Conservation (phyloP, 2,329 filamentous ascomycete genomes). For the Aschersonia sp. region DNA sequence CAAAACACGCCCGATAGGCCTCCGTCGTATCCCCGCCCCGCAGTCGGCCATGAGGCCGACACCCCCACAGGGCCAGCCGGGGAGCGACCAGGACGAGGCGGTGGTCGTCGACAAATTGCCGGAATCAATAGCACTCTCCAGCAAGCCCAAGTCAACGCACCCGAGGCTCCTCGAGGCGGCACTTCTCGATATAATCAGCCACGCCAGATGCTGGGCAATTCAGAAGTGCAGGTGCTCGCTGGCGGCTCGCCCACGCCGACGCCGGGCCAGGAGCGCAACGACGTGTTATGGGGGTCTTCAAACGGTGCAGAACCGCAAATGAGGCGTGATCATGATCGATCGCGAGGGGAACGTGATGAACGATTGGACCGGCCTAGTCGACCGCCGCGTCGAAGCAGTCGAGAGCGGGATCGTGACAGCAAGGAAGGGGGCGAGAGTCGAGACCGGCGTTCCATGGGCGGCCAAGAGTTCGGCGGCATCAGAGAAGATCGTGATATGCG, state of each 20-base stretch:
- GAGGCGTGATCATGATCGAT: constrained; percentile 25
- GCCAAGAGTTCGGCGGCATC: constrained; percentile 9
- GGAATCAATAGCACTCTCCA: constrained; percentile 45
- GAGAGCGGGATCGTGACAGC: constrained; percentile 32
- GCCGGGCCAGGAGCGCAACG: constrained; percentile 32
- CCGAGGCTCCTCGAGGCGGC: constrained; percentile 18
- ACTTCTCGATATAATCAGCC: constrained; percentile 20
- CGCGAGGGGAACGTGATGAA: constrained; percentile 26
- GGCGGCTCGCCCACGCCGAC: constrained; percentile 36
- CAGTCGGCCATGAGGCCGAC: constrained; percentile 11
- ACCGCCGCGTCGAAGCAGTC: constrained; percentile 31
- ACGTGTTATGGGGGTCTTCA: constrained; percentile 21
- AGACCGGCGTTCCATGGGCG: constrained; percentile 24
- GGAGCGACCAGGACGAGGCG: constrained; percentile 20
- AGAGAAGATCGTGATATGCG: constrained; percentile 21
- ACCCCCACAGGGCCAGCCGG: constrained; percentile 21
- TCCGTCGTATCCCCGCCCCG: neutral
- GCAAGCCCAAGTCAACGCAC: constrained; percentile 31
- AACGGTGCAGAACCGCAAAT: constrained; percentile 16
- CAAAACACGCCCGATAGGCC: neutral
- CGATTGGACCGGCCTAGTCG: constrained; percentile 24
- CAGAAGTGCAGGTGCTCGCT: constrained; percentile 41
- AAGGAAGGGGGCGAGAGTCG: constrained; percentile 31
- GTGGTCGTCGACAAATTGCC: constrained; percentile 38
- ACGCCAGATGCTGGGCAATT: constrained; percentile 31